Evolutionary conservation across 306 rosid species (phyloP).

Genomic region (Dalbergia oliveri): DNA sequence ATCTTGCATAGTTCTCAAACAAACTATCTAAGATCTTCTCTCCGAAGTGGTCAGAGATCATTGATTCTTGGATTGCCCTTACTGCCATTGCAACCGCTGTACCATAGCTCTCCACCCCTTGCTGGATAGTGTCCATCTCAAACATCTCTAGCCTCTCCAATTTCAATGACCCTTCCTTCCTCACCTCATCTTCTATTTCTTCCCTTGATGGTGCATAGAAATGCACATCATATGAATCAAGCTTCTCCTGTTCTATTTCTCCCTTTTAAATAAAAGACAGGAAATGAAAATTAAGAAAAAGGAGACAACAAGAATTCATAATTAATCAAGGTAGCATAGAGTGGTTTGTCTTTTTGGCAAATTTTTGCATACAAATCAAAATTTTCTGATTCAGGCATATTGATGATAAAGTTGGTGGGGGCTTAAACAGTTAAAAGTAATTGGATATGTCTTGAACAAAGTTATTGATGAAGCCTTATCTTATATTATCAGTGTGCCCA

Average conservation of each 20-base stretch:
- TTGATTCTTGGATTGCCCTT: constrained; percentile 90
- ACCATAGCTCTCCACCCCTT: constrained; percentile 64
- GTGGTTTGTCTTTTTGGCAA: too few relatives aligned
- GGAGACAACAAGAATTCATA: background rate
- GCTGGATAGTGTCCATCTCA: constrained; percentile 55
- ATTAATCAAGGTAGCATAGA: background rate
- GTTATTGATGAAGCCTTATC: too few relatives aligned
- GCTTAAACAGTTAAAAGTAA: too few relatives aligned
- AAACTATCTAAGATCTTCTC: constrained; percentile 68
- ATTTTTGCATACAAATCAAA: too few relatives aligned
- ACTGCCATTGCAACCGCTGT: constrained; percentile 71
- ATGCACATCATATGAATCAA: constrained; percentile 88
- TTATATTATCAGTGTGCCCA: too few relatives aligned
- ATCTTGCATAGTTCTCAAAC: constrained; percentile 65
- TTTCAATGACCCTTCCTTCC: constrained; percentile 73
- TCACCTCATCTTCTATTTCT: constrained; percentile 80
- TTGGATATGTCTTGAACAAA: too few relatives aligned
- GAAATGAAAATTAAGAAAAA: background rate
- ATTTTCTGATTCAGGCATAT: too few relatives aligned
- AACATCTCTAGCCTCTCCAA: constrained; percentile 71
- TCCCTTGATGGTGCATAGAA: constrained; percentile 89
- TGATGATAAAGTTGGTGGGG: too few relatives aligned
- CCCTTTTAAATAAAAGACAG: constrained; percentile 57
- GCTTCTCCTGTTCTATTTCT: constrained; percentile 66
- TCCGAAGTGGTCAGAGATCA: constrained; percentile 83